These are phyloP conservation scores for Phytopythium aichiense DNA, from an alignment of 352 stramenopile genomes.

Conservation along the genomic window DNA sequence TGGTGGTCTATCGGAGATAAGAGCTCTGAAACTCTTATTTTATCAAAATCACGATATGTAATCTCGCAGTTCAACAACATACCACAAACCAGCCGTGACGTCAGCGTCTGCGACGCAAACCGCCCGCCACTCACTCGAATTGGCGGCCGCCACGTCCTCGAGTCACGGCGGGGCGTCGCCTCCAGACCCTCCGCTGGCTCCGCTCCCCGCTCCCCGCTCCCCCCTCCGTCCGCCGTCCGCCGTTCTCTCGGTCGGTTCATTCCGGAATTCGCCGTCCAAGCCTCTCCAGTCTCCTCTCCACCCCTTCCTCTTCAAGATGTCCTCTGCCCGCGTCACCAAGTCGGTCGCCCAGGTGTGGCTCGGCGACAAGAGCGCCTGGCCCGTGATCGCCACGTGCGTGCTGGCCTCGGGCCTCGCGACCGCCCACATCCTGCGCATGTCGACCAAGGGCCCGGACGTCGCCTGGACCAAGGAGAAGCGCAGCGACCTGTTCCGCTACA, in stretches of 20 bases:
- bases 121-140: not conserved
- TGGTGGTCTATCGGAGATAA: not conserved
- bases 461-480: slow-evolving; percentile 81
- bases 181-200: not conserved
- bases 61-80: slow-evolving; percentile 7
- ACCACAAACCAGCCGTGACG: slow-evolving; percentile 10
- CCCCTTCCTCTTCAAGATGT: slow-evolving; percentile 33
- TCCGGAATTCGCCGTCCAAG: slow-evolving; percentile 56
- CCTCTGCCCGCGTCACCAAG: slow-evolving; percentile 39
- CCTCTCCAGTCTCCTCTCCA: slow-evolving; percentile 11
- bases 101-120: slow-evolving; percentile 15
- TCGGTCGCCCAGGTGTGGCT: slow-evolving; percentile 64
- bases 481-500: slow-evolving; percentile 67
- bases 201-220: not conserved
- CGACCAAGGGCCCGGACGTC: slow-evolving; percentile 65
- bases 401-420: slow-evolving; percentile 56
- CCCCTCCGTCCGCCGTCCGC: not conserved
- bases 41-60: slow-evolving; percentile 1
- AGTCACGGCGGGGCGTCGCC: not conserved
- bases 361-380: slow-evolving; percentile 74
- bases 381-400: slow-evolving; percentile 67
- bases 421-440: slow-evolving; percentile 72
- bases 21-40: not conserved
- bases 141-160: slow-evolving; percentile 4
- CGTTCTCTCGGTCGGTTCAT: slow-evolving; percentile 27